Base-by-base conservation (phyloP, 2,329 filamentous ascomycete genomes). In the Botryosphaeria dothidea region DNA sequence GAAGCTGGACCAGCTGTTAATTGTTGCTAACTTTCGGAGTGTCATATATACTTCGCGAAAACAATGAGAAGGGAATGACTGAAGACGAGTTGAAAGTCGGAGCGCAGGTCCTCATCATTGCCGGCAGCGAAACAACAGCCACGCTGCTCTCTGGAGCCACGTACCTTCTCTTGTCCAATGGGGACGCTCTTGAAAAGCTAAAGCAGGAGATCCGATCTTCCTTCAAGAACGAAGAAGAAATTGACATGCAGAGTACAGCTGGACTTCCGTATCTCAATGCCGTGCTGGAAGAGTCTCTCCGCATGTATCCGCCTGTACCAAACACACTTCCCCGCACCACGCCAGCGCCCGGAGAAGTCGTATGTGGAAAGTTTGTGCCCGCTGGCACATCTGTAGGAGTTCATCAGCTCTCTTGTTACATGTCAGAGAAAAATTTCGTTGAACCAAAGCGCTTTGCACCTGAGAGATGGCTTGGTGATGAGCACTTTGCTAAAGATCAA, bases 261-360 rank as follows among this genome's bases (percentile, higher is more conserved):
- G 19, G 19, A 8, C 29, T 62, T 43, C n/a, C 27, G 29, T 62
- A 62, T 25, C 58, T 62, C 13, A 36, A 51, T 27, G 58, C 43
- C 0, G 76, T 75, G 38, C 68, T 82, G 6, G 76, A 80, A 29
- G 80, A 82, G 66, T 71, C 72, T 0, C 68, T 81, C 36, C 75
- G 80, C 8, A 27, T 80, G 4, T 82, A 80, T 57, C 80, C 80
- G 1, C 79, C 79, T 0, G 75, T 78, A 2, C 71, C 78, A 1
- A 67, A 69, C n/a, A 70, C 71, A 6, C 58, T 77, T 7, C 76
- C 78, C 0, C 70, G 77, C 3, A 36, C 71, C 9, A 74, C 75
- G 1, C 78, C 76, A 1, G 60, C 69, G 3, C 73, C 72, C 1
- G 80, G 80, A 2, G 74, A 74, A 21, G 68, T 73, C 0, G 71